A percentile compares a stretch with the other conserved stretches of the same genome.
Conservation (phyloP, 371 early-diverging fungal genomes). For the Dipsacomyces acuminosporus region DNA sequence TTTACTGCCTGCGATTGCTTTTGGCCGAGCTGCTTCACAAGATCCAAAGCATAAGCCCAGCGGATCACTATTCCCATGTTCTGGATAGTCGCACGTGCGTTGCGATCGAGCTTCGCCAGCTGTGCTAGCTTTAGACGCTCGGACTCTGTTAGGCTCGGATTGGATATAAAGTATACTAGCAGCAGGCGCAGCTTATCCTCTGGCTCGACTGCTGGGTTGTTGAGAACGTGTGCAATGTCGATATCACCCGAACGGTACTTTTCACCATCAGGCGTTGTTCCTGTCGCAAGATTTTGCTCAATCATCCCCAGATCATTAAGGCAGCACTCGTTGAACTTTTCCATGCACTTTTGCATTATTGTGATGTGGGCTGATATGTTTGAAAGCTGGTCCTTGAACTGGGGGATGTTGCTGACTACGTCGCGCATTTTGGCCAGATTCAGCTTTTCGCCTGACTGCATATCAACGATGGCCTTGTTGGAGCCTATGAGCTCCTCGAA, state of each 20-base stretch:
- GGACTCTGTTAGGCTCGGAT: constrained; percentile 36
- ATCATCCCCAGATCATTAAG: constrained; percentile 71
- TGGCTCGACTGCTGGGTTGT: constrained; percentile 60
- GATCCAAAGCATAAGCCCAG: constrained; percentile 40
- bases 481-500: constrained; percentile 73
- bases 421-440: constrained; percentile 84
- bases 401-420: constrained; percentile 79
- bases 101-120: constrained; percentile 60
- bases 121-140: constrained; percentile 49
- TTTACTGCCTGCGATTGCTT: constrained; percentile 27
- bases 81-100: constrained; percentile 38
- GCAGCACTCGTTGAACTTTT: constrained; percentile 67
- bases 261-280: constrained; percentile 78
- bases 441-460: constrained; percentile 51
- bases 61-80: constrained; percentile 44
- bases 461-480: constrained; percentile 56
- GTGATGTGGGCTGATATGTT: constrained; percentile 91
- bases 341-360: constrained; percentile 86
- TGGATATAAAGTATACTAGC: constrained; percentile 77
- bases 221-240: constrained; percentile 77
- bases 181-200: constrained; percentile 80
- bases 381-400: constrained; percentile 88
- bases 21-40: constrained; percentile 32
- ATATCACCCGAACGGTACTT: constrained; percentile 68
- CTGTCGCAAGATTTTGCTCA: constrained; percentile 87